These are phyloP conservation scores for Trichoderma atrobrunneum DNA, from an alignment of 2,329 filamentous ascomycete genomes.

Conservation along the genomic window DNA sequence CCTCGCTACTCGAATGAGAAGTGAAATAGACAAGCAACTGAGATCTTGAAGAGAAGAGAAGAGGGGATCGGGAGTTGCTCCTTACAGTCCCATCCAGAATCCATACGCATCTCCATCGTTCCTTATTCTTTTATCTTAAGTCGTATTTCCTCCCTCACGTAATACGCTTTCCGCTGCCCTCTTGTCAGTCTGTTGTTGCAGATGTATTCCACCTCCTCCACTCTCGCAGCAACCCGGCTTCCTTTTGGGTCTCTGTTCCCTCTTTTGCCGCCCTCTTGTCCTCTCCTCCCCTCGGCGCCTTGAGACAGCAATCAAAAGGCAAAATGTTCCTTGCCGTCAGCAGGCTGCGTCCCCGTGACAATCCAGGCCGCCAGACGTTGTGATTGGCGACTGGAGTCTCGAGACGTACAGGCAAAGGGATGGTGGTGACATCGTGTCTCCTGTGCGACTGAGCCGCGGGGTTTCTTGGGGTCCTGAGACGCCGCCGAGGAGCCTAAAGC, in stretches of 20 bases:
- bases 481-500: neutral
- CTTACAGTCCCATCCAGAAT: constrained; percentile 19
- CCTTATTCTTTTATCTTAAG: neutral
- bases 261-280: neutral
- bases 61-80: neutral
- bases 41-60: neutral
- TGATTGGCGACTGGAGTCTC: constrained; percentile 9
- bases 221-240: neutral
- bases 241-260: neutral
- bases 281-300: neutral
- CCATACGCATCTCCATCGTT: constrained; percentile 6
- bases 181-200: neutral
- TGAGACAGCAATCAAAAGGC: neutral
- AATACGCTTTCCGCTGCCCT: neutral
- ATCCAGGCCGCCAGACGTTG: neutral
- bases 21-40: neutral
- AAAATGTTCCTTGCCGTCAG: neutral
- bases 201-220: neutral
- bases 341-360: constrained; percentile 10
- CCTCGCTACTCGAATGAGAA: neutral
- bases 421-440: constrained; percentile 10
- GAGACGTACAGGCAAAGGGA: neutral
- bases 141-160: neutral
- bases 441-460: constrained; percentile 9
- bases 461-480: constrained; percentile 10